Conservation (phyloP, 371 early-diverging fungal genomes). For the Phascolomyces articulosus region DNA sequence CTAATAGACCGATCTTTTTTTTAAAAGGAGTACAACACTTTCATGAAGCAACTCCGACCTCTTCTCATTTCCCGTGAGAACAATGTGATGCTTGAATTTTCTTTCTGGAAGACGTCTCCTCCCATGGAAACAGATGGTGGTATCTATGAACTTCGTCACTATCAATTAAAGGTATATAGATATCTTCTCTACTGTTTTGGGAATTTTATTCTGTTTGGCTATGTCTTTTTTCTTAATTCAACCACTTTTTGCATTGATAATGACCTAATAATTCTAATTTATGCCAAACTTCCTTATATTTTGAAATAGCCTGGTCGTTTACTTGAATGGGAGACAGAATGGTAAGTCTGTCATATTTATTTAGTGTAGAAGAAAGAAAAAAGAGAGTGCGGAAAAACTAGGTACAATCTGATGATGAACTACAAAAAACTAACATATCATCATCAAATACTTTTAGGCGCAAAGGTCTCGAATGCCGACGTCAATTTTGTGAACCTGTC, state of each 20-base stretch:
- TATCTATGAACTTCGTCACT: conserved; percentile 91
- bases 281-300: too few species aligned
- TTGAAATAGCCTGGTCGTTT: conserved; percentile 88
- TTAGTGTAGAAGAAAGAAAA: too few species aligned
- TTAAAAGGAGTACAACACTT: conserved; percentile 39
- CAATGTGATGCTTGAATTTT: conserved; percentile 90
- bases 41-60: conserved; percentile 67
- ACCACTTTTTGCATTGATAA: too few species aligned
- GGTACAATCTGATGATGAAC: too few species aligned
- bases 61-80: conserved; percentile 77
- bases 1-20: too few species aligned
- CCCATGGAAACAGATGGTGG: conserved; percentile 79
- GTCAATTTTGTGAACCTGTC: conserved; percentile 86
- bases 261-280: too few species aligned
- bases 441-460: conserved; percentile 41
- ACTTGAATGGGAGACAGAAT: conserved; percentile 93
- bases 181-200: neutral
- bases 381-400: too few species aligned
- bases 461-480: conserved; percentile 84
- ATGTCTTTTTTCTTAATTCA: too few species aligned
- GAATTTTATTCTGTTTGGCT: neutral
- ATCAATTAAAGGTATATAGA: conserved; percentile 71
- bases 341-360: conserved; percentile 43
- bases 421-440: too few species aligned
- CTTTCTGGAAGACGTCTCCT: conserved; percentile 87